Base-by-base conservation (phyloP, 1,284 basidiomycete species). In the Vanrija sp. region DNA sequence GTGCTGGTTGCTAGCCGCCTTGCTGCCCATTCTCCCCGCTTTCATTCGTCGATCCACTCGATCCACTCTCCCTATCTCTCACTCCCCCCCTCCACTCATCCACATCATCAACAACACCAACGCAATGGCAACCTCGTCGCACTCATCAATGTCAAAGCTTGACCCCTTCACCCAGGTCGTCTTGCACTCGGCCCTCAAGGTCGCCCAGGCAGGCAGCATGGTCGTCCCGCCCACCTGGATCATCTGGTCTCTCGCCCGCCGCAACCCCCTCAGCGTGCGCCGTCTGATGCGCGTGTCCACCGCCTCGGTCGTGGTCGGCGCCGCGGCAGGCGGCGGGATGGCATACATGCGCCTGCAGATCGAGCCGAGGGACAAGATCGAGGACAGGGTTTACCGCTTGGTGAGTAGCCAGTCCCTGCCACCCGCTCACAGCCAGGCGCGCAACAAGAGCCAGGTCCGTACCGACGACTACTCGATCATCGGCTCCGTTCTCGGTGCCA, bases 401-500 rank as follows among this genome's bases (percentile, higher is more conserved):
- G 75, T 76, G 53, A 55, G 73, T 72, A 6, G 6, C 25, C 23
- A 19, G n/a, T 7, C 10, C n/a, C 34, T 39, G 28, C 6, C 4
- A n/a, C 38, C 14, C 38, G 39, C 52, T 51, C 49, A 34, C 16
- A 15, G 0, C 34, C 53, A 73, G 73, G 49, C 53, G 25, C 47
- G 63, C 54, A 72, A 71, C 61, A 46, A 46, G 0, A 50, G 56
- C 12, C 73, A 75, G 55, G 55, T 74, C 8, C 63, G 66, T 29
- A 60, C 65, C 10, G 74, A 77, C 54, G 75, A 77, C 57, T 77
- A 71, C 45, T 72, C 72, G 0, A 48, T 75, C 25, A 77, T 77
- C 38, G 72, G 73, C 19, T 67, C 71, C 21, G 59, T 64, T 2
- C 64, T 77, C 8, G 66, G 66, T 9, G 68, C 62, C 7, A 55